Percentiles rank a stretch among this genome's conserved stretches.
Conservation (phyloP, 164 flowering plant genomes). For the Piper betle region DNA sequence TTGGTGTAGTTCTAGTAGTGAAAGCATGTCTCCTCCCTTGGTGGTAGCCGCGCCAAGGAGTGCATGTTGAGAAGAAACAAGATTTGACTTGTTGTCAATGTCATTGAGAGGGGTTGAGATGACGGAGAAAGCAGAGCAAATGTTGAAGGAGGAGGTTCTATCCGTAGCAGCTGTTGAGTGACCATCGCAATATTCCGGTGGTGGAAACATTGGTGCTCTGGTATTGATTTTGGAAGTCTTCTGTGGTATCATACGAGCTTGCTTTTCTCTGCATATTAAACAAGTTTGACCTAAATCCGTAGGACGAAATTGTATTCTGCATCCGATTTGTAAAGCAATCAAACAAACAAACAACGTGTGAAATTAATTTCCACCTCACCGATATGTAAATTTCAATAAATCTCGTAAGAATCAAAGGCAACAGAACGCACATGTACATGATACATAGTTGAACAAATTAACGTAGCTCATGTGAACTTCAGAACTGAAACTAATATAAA, state of each 20-base stretch:
- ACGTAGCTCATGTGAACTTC: no score
- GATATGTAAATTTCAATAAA: no score
- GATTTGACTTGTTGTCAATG: slow-evolving; percentile 11
- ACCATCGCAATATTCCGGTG: not conserved
- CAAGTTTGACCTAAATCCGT: not conserved
- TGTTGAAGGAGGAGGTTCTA: not conserved
- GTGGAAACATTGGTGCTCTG: not conserved
- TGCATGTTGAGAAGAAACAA: no score
- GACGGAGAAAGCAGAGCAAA: not conserved
- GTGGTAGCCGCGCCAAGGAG: not conserved
- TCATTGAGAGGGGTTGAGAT: slow-evolving; percentile 7
- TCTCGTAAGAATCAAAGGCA: no score
- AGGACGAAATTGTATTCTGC: no score
- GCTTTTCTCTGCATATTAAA: not conserved
- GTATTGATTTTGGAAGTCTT: not conserved
- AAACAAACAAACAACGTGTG: not conserved
- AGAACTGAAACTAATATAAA: not conserved
- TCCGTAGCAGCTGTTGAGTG: not conserved
- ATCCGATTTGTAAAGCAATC: no score
- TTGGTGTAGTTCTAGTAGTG: slow-evolving; percentile 17
- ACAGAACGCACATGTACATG: no score
- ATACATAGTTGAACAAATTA: no score
- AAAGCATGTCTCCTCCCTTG: slow-evolving; percentile 18
- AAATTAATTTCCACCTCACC: no score
- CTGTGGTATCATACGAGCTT: not conserved